These are phyloP conservation scores for Orbilia oligospora DNA, from an alignment of 2,329 filamentous ascomycete species.

Conservation along the genomic window DNA sequence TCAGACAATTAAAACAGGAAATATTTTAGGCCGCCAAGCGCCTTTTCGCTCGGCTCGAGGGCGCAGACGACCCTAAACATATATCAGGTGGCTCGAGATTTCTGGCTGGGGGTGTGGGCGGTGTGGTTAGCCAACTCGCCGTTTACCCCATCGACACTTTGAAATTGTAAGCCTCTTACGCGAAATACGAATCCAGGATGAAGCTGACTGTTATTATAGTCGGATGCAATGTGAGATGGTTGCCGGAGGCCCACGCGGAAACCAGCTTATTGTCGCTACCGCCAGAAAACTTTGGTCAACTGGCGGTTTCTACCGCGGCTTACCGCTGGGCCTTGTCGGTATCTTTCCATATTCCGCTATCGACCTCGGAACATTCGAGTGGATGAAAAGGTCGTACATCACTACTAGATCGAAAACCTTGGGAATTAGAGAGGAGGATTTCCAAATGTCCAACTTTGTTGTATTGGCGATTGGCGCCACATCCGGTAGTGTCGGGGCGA, in stretches of 20 bases:
- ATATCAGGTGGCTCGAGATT: constrained; percentile 91
- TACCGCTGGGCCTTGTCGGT: constrained; percentile 92
- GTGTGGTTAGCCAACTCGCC: constrained; percentile 94
- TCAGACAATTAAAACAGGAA: constrained; percentile 40
- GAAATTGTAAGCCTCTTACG: constrained; percentile 72
- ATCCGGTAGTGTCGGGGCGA: constrained; percentile 91
- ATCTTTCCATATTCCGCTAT: constrained; percentile 99
- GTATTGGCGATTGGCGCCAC: constrained; percentile 89
- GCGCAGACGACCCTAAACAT: constrained; percentile 82
- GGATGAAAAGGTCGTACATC: constrained; percentile 83
- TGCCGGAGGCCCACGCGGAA: constrained; percentile 84
- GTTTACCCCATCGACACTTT: constrained; percentile 94
- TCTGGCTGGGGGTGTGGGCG: constrained; percentile 87
- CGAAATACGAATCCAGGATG: not conserved
- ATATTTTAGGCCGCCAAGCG: constrained; percentile 82
- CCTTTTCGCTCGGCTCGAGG: constrained; percentile 86
- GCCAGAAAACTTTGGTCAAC: constrained; percentile 87
- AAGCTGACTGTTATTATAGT: constrained; percentile 52
- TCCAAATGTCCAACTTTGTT: constrained; percentile 81
- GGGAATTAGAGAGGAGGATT: constrained; percentile 85
- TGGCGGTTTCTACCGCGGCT: constrained; percentile 89
- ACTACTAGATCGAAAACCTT: constrained; percentile 77
- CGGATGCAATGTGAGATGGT: constrained; percentile 96
- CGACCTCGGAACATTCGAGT: constrained; percentile 94
- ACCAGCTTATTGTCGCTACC: constrained; percentile 84